Conservation (phyloP, 805 yeast genomes). For the Metschnikowia similis region DNA sequence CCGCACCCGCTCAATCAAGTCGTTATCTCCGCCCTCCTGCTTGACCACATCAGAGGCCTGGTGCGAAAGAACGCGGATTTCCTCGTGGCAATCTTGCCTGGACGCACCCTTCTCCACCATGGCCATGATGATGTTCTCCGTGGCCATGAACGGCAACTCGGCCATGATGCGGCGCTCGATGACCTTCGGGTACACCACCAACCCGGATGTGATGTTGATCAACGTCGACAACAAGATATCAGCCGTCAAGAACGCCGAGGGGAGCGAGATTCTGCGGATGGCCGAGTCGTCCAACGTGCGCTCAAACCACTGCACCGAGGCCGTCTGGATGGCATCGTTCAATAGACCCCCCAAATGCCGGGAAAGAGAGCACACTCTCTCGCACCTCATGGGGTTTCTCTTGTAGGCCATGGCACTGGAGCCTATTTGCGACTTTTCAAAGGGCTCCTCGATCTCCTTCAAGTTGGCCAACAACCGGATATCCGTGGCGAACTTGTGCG, state of each 20-base stretch:
- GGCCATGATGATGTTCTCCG: conserved; percentile 98
- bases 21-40: conserved; percentile 98
- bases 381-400: conserved; percentile 99
- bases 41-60: conserved; percentile 97
- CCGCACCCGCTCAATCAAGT: conserved; percentile 83
- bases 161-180: conserved; percentile 92
- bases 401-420: conserved; percentile 99
- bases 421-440: conserved; percentile 97
- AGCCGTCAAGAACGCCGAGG: conserved; percentile 94
- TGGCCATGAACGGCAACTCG: conserved; percentile 98
- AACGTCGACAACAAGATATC: conserved; percentile 88
- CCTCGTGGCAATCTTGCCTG: conserved; percentile 97
- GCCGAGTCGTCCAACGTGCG: conserved; percentile 98
- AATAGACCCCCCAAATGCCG: conserved; percentile 91
- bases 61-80: conserved; percentile 93
- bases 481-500: conserved; percentile 97
- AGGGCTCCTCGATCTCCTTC: conserved; percentile 97
- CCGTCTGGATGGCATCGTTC: conserved; percentile 93
- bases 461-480: conserved; percentile 91
- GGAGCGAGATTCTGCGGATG: conserved; percentile 92
- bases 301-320: conserved; percentile 99
- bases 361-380: conserved; percentile 96
- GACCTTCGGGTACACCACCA: conserved; percentile 98
- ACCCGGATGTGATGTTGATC: conserved; percentile 87
- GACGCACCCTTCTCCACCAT: conserved; percentile 98